These are phyloP conservation scores for Penicillium sp. DNA, from an alignment of 2,329 filamentous ascomycete species.

Conservation along the genomic window DNA sequence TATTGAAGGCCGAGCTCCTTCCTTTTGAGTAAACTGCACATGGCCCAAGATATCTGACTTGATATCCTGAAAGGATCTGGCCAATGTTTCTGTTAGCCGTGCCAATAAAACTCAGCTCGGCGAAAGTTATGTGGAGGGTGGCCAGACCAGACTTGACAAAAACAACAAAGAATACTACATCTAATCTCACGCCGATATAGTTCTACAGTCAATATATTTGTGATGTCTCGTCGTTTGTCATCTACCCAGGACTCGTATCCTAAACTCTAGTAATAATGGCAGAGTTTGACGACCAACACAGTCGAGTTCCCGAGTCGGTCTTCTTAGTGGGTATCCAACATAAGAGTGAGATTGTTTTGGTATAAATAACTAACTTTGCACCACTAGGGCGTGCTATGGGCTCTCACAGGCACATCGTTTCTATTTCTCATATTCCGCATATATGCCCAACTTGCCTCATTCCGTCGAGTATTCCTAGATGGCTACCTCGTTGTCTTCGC, in stretches of 20 bases:
- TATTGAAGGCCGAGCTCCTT: not conserved
- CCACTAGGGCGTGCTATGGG: constrained; percentile 10
- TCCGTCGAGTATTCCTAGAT: constrained; percentile 15
- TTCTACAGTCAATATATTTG: not conserved
- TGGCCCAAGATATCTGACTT: not conserved
- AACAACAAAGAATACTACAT: not conserved
- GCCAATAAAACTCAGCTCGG: not conserved
- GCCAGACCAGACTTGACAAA: not conserved
- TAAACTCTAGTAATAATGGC: not conserved
- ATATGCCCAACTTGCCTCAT: constrained; percentile 8
- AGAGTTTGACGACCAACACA: not conserved
- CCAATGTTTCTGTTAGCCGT: not conserved
- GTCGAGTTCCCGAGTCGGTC: not conserved
- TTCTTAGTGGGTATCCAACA: constrained; percentile 2
- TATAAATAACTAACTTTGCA: not conserved
- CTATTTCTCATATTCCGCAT: constrained; percentile 13
- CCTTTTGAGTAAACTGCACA: not conserved
- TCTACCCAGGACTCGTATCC: too few species aligned
- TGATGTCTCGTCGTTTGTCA: not conserved
- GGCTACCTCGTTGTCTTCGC: constrained; percentile 14
- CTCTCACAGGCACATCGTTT: constrained; percentile 11
- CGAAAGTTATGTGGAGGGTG: not conserved
- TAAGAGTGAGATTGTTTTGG: too few species aligned
- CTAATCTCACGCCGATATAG: not conserved
- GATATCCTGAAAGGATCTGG: not conserved